A percentile compares a stretch with the other conserved stretches of the same genome.
Conservation (phyloP, 768 basidiomycete species). For the Boletus subparvulus region DNA sequence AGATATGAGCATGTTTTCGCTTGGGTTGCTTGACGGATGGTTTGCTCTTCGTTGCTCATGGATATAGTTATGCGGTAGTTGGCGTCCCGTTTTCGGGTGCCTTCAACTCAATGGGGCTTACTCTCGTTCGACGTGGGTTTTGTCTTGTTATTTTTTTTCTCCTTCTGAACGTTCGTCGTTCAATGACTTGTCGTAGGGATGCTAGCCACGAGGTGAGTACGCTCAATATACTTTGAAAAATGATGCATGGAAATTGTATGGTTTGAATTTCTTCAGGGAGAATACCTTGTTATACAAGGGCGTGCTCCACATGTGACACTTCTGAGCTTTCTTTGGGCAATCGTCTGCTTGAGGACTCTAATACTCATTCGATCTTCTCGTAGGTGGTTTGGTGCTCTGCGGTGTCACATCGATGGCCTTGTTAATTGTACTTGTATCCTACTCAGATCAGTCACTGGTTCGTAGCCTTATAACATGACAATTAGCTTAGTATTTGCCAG, state of each 20-base stretch:
- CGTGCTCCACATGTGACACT: conserved; percentile 77
- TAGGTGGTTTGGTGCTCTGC: not conserved
- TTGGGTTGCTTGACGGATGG: conserved; percentile 41
- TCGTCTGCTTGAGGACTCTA: not conserved
- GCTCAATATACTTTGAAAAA: conserved; percentile 25
- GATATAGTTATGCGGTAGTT: conserved; percentile 86
- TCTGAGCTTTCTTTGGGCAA: conserved; percentile 17
- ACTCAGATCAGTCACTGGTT: not conserved
- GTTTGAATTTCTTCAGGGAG: conserved; percentile 94
- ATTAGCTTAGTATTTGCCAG: too few species aligned
- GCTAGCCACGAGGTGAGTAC: conserved; percentile 22
- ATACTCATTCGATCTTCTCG: conserved; percentile 9
- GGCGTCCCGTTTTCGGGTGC: conserved; percentile 36
- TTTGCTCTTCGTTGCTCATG: conserved; percentile 72
- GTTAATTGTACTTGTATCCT: not conserved
- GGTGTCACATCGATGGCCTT: too few species aligned
- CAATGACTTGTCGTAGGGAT: conserved; percentile 23
- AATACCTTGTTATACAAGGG: conserved; percentile 58
- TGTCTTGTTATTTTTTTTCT: conserved; percentile 47
- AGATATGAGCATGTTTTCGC: conserved; percentile 71
- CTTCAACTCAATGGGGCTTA: conserved; percentile 92
- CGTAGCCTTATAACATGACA: too few species aligned
- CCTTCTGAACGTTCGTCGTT: conserved; percentile 53
- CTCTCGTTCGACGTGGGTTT: conserved; percentile 64
- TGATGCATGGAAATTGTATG: conserved; percentile 54